phyloP scores from a whole-genome alignment of 2,329 filamentous ascomycete genomes.

The Calonectria hongkongensis region DNA sequence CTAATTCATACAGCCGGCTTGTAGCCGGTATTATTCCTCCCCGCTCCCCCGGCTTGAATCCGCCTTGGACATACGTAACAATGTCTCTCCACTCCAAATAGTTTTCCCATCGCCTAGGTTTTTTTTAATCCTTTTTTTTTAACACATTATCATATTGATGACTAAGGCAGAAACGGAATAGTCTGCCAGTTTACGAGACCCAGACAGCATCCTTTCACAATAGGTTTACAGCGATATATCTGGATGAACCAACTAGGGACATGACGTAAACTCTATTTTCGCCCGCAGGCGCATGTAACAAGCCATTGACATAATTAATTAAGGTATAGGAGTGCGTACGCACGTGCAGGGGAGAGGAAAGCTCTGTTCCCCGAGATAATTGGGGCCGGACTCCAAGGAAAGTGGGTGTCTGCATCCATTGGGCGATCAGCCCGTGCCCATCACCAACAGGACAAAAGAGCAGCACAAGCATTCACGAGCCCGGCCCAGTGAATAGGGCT shows the following conservation, averaged over 20 bases:
- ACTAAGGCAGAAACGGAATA: background rate
- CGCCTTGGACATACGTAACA: slow-evolving; percentile 7
- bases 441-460: slow-evolving; percentile 3
- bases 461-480: background rate
- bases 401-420: slow-evolving; percentile 13
- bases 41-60: slow-evolving; percentile 22
- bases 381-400: slow-evolving; percentile 10
- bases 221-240: background rate
- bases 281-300: background rate
- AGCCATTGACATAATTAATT: slow-evolving; percentile 14
- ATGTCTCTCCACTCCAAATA: background rate
- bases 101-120: background rate
- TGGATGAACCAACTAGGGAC: background rate
- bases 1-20: slow-evolving; percentile 22
- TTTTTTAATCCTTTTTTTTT: background rate
- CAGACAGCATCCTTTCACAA: background rate
- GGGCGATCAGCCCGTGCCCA: slow-evolving; percentile 25
- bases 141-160: background rate
- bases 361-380: slow-evolving; percentile 15
- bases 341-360: slow-evolving; percentile 17
- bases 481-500: background rate
- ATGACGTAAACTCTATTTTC: background rate
- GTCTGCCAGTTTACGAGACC: background rate
- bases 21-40: slow-evolving; percentile 18
- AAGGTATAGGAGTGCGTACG: slow-evolving; percentile 22